Conservation (phyloP, 2,329 filamentous ascomycete genomes). For the Phaeoacremonium minimum region DNA sequence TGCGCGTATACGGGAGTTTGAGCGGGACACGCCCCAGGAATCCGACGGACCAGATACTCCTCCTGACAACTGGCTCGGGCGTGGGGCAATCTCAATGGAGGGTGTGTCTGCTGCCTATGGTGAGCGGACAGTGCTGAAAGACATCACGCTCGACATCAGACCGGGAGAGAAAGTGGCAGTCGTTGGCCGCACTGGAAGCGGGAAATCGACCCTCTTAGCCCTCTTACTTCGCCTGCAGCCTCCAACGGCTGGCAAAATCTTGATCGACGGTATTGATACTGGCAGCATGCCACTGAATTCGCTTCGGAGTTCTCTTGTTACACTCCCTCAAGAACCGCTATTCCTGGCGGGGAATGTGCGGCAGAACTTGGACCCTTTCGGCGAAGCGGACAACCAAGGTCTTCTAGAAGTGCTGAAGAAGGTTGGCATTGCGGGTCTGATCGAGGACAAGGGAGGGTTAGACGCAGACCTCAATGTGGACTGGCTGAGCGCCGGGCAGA, state of each 20-base stretch:
- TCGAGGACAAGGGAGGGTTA: constrained; percentile 1
- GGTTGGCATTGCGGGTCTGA: constrained; percentile 1
- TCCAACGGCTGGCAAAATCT: constrained; percentile 29
- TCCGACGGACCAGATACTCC: not conserved
- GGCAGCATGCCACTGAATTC: constrained; percentile 29
- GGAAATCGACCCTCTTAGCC: constrained; percentile 42
- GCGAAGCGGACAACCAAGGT: not conserved
- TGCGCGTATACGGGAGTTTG: constrained; percentile 4
- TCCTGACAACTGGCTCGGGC: constrained; percentile 1
- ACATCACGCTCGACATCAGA: constrained; percentile 36
- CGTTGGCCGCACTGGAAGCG: constrained; percentile 44
- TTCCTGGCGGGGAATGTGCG: constrained; percentile 4
- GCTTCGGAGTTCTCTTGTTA: constrained; percentile 33
- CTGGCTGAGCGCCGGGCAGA: constrained; percentile 6
- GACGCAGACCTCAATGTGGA: constrained; percentile 1
- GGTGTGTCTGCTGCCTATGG: not conserved
- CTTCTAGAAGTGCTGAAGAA: constrained; percentile 2
- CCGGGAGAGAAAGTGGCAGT: constrained; percentile 40
- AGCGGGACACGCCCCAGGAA: not conserved
- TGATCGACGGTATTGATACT: constrained; percentile 36
- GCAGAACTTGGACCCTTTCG: constrained; percentile 2
- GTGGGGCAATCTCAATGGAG: not conserved
- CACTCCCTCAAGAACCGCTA: constrained; percentile 35
- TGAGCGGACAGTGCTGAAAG: constrained; percentile 7
- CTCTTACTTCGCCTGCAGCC: constrained; percentile 39